phyloP scores from a whole-genome alignment of 164 flowering plant species.

The Echeveria elegans region DNA sequence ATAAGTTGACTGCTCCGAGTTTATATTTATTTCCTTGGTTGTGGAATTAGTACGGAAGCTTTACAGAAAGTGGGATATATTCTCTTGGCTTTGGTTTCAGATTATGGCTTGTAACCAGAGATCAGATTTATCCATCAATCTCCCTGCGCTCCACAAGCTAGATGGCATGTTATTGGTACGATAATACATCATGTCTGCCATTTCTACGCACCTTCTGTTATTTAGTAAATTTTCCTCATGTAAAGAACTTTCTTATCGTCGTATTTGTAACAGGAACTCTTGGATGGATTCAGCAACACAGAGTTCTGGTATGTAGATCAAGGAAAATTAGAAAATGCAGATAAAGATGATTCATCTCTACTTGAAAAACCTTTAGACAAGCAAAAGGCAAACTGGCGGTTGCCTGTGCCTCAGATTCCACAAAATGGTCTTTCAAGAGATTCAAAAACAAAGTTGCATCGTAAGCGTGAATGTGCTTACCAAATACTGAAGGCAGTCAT shows the following conservation, averaged over 20 bases:
- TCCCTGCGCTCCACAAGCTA: slow-evolving; percentile 88
- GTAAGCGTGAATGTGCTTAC: slow-evolving; percentile 70
- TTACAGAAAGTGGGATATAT: not conserved
- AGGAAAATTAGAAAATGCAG: slow-evolving; percentile 51
- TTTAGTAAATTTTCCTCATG: not conserved
- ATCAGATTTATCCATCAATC: slow-evolving; percentile 70
- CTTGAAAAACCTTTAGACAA: slow-evolving; percentile 51
- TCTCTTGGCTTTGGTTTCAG: slow-evolving; percentile 23
- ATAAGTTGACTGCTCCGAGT: no score
- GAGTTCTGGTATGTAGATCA: slow-evolving; percentile 98
- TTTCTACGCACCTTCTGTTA: not conserved
- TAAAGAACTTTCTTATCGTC: not conserved
- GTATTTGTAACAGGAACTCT: slow-evolving; percentile 51
- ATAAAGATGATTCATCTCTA: slow-evolving; percentile 51
- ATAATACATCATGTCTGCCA: not conserved
- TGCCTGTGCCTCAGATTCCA: slow-evolving; percentile 87
- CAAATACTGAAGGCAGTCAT: slow-evolving; percentile 91
- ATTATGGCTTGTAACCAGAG: slow-evolving; percentile 90
- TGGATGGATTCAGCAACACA: slow-evolving; percentile 57
- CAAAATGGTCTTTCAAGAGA: slow-evolving; percentile 58
- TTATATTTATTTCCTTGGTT: no score
- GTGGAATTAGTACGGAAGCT: slow-evolving; percentile 40
- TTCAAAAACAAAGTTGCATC: slow-evolving; percentile 55
- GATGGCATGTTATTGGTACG: slow-evolving; percentile 96
- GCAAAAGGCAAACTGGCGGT: slow-evolving; percentile 97